Evolutionary conservation across 2,329 filamentous ascomycete species (phyloP).

Genomic region (Aschersonia sp.): DNA sequence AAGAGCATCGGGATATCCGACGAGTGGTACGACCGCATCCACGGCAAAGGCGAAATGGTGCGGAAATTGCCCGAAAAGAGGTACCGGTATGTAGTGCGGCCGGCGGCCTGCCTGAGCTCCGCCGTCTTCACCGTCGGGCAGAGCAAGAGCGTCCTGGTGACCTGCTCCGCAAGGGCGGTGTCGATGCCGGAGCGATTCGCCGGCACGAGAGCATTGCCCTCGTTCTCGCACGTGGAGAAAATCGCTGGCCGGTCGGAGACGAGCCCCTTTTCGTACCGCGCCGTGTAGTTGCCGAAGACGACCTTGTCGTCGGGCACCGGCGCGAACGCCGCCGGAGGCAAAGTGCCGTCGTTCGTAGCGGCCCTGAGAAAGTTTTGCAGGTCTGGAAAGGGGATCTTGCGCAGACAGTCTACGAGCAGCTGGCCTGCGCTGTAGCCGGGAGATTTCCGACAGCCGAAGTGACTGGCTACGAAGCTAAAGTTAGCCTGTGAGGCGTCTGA

Average conservation of each 20-base stretch:
- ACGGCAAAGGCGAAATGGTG: conserved; percentile 12
- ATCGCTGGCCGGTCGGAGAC: background rate
- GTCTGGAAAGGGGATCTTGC: background rate
- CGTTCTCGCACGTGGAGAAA: background rate
- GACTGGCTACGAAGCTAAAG: background rate
- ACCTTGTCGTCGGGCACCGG: background rate
- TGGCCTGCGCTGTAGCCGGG: background rate
- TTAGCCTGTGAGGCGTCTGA: background rate
- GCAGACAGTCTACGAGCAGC: background rate
- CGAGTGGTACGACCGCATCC: conserved; percentile 14
- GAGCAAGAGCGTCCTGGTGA: background rate
- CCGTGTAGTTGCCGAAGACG: background rate
- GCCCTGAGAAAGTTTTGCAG: background rate
- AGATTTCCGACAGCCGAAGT: background rate
- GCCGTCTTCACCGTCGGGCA: background rate
- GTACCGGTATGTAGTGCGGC: conserved; percentile 11
- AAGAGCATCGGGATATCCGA: conserved; percentile 19
- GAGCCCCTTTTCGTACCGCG: background rate
- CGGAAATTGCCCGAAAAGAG: conserved; percentile 14
- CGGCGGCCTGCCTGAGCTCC: background rate
- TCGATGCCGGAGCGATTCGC: background rate
- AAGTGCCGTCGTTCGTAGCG: background rate
- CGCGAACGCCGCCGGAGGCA: background rate
- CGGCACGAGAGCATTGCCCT: background rate
- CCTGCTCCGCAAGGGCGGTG: background rate